Conservation (phyloP, 2,329 filamentous ascomycete genomes). For the Diaporthe eres region DNA sequence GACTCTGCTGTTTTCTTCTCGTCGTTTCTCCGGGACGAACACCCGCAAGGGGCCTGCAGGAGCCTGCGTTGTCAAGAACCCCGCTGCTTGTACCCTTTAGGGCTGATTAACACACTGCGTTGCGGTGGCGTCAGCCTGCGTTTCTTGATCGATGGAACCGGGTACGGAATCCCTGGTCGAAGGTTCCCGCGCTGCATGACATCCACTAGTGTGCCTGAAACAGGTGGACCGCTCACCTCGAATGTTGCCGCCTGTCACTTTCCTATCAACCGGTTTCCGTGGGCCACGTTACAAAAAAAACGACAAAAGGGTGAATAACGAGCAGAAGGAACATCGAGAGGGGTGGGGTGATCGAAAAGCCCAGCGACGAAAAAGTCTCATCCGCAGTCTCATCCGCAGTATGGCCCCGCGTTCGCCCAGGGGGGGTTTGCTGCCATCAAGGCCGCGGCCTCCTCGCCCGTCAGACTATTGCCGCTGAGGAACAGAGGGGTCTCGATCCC, state of each 20-base stretch:
- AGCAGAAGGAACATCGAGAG: not conserved
- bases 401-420: constrained; percentile 14
- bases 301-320: not conserved
- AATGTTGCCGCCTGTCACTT: not conserved
- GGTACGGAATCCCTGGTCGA: not conserved
- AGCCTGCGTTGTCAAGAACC: not conserved
- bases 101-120: constrained; percentile 4
- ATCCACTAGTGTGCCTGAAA: not conserved
- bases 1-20: not conserved
- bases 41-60: not conserved
- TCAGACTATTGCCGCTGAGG: not conserved
- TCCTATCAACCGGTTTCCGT: not conserved
- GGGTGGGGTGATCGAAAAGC: not conserved
- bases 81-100: constrained; percentile 4
- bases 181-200: not conserved
- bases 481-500: constrained; percentile 34
- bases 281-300: not conserved
- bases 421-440: constrained; percentile 1
- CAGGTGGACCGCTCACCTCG: not conserved
- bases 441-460: constrained; percentile 25
- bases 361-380: not conserved
- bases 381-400: constrained; percentile 19
- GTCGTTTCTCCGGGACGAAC: not conserved
- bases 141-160: not conserved
- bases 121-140: constrained; percentile 2